Percentiles rank a stretch among this genome's conserved stretches.
These are phyloP conservation scores for Diaporthe citri DNA, from an alignment of 2,329 filamentous ascomycete genomes.

Conservation along the genomic window DNA sequence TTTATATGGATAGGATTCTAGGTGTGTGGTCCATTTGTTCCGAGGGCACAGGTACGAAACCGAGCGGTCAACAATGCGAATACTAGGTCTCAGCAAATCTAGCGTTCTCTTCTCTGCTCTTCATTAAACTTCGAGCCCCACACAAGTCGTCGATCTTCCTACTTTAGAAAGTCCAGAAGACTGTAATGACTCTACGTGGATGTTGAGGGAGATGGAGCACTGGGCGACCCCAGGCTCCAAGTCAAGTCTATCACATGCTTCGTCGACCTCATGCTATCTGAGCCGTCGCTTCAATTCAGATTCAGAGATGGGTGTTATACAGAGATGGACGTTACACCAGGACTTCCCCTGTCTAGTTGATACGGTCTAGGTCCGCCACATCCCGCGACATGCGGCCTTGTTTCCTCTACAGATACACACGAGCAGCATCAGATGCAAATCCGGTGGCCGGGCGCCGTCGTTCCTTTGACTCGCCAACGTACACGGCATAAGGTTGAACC, in stretches of 20 bases:
- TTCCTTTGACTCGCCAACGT: not conserved
- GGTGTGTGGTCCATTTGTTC: not conserved
- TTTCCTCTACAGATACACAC: not conserved
- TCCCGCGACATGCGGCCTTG: not conserved
- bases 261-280: not conserved
- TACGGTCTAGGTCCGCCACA: not conserved
- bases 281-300: not conserved
- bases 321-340: no score
- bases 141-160: no score
- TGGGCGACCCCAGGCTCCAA: not conserved
- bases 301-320: no score
- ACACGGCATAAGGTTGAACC: slow-evolving; percentile 9
- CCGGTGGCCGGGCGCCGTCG: not conserved
- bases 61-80: not conserved
- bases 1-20: not conserved
- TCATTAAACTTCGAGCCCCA: no score
- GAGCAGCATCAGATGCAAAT: not conserved
- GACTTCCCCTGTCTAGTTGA: not conserved
- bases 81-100: not conserved
- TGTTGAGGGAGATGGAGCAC: not conserved
- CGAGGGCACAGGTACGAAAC: not conserved
- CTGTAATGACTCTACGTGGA: not conserved
- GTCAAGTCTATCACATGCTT: not conserved
- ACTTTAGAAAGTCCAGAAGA: not conserved
- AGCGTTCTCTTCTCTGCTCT: not conserved